Evolutionary conservation across 768 basidiomycete species (phyloP).

Genomic region (Saitozyma podzolica): DNA sequence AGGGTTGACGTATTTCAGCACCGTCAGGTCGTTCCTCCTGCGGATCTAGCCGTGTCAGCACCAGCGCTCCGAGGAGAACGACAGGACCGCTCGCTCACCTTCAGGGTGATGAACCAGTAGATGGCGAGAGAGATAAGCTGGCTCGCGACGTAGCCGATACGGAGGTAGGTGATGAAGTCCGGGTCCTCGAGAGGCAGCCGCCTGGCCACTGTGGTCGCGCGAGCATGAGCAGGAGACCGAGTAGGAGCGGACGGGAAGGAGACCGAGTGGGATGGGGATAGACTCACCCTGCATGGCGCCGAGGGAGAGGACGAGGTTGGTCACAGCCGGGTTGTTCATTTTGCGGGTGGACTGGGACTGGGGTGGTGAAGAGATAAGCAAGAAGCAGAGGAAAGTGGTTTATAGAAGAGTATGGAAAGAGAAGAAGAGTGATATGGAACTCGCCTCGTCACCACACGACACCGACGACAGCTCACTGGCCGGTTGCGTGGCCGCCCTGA

Average conservation of each 20-base stretch:
- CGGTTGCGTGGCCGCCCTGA: background rate
- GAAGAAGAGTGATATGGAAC: constrained; percentile 6
- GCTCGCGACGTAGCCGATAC: constrained; percentile 74
- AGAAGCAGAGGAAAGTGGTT: background rate
- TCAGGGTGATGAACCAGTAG: constrained; percentile 77
- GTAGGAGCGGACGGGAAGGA: background rate
- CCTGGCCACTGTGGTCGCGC: constrained; percentile 67
- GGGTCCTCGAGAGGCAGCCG: constrained; percentile 90
- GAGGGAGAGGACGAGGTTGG: constrained; percentile 85
- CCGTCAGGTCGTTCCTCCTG: constrained; percentile 90
- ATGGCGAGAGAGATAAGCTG: constrained; percentile 70
- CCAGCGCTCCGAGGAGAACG: background rate
- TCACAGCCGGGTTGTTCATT: constrained; percentile 55
- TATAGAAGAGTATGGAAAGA: constrained; percentile 12
- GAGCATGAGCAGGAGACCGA: background rate
- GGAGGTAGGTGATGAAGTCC: constrained; percentile 73
- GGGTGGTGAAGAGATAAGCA: background rate
- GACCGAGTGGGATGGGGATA: background rate
- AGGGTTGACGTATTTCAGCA: constrained; percentile 91
- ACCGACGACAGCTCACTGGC: constrained; percentile 1
- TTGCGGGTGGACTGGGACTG: constrained; percentile 6
- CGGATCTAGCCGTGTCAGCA: constrained; percentile 64
- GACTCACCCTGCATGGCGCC: constrained; percentile 82
- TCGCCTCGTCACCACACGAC: constrained; percentile 5
- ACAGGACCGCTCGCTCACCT: constrained; percentile 57